Evolutionary conservation across 1,284 basidiomycete species (phyloP).

Genomic region (Tetrapyrgos nigripes): DNA sequence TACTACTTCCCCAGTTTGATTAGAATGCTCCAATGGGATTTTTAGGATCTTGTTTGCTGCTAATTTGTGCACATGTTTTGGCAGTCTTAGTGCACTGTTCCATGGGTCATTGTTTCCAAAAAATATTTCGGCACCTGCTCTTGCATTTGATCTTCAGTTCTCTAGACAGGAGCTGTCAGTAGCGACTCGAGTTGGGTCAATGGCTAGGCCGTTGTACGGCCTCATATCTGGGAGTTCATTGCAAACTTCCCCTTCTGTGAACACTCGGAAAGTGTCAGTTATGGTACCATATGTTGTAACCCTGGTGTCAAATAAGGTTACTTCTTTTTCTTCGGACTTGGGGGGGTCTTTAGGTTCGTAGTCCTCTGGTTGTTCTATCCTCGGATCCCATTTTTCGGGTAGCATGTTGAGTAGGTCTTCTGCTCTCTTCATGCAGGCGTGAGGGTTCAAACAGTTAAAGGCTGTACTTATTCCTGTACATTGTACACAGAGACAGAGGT

Average conservation of each 20-base stretch:
- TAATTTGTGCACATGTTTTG: background rate
- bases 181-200: slow-evolving; percentile 10
- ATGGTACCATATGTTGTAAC: slow-evolving; percentile 2
- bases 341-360: slow-evolving; percentile 9
- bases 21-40: slow-evolving; percentile 26
- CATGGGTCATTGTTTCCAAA: slow-evolving; percentile 12
- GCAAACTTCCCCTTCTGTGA: slow-evolving; percentile 14
- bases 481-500: no score
- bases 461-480: no score
- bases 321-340: background rate
- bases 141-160: slow-evolving; percentile 22
- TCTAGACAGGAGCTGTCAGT: slow-evolving; percentile 34
- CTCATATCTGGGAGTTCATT: background rate
- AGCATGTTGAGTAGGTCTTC: slow-evolving; percentile 11
- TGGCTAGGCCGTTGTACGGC: background rate
- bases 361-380: slow-evolving; percentile 14
- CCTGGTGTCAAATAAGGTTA: slow-evolving; percentile 14
- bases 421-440: slow-evolving; percentile 11
- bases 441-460: no score
- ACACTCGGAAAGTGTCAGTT: slow-evolving; percentile 22
- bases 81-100: slow-evolving; percentile 27
- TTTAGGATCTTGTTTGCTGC: background rate
- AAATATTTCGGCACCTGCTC: slow-evolving; percentile 30
- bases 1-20: slow-evolving; percentile 30
- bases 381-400: slow-evolving; percentile 13